Evolutionary conservation across 192 early-diverging fungal genomes (phyloP).

Genomic region (Linnemannia exigua): DNA sequence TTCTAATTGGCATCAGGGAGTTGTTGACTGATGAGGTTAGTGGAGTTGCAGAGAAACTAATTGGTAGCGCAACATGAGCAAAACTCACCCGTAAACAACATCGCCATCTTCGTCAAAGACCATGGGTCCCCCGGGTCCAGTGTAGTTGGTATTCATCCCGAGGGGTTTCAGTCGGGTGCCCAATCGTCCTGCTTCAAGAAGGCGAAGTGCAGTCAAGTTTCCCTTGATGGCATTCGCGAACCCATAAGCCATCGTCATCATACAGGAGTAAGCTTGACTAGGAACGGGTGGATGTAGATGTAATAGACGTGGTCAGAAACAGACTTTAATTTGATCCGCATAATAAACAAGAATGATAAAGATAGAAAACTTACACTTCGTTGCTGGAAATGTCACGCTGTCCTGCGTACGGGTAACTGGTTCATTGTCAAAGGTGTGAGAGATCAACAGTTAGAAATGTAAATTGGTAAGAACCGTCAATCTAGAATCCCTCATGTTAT

Average conservation of each 20-base stretch:
- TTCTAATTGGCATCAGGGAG: constrained; percentile 29
- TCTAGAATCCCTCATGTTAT: not conserved
- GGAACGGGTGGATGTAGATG: not conserved
- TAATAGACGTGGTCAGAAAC: not conserved
- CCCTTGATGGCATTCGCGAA: constrained; percentile 54
- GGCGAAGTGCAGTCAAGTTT: constrained; percentile 46
- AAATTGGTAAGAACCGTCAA: not conserved
- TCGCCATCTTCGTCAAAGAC: constrained; percentile 62
- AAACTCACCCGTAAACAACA: constrained; percentile 56
- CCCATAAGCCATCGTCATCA: constrained; percentile 64
- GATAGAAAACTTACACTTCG: constrained; percentile 49
- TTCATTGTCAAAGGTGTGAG: not conserved
- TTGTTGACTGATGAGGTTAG: not conserved
- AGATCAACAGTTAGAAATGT: not conserved
- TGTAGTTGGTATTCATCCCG: constrained; percentile 64
- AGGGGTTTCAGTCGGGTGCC: constrained; percentile 47
- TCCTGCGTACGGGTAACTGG: constrained; percentile 62
- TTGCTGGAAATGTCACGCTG: constrained; percentile 61
- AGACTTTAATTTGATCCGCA: not conserved
- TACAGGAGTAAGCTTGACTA: constrained; percentile 66
- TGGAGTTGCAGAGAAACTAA: not conserved
- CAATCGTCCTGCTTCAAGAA: constrained; percentile 52
- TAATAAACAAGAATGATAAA: not conserved
- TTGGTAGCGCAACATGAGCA: not conserved
- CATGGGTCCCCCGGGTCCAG: constrained; percentile 64